Conservation (phyloP, 2,329 filamentous ascomycete species). For the Blumeriella jaapii region DNA sequence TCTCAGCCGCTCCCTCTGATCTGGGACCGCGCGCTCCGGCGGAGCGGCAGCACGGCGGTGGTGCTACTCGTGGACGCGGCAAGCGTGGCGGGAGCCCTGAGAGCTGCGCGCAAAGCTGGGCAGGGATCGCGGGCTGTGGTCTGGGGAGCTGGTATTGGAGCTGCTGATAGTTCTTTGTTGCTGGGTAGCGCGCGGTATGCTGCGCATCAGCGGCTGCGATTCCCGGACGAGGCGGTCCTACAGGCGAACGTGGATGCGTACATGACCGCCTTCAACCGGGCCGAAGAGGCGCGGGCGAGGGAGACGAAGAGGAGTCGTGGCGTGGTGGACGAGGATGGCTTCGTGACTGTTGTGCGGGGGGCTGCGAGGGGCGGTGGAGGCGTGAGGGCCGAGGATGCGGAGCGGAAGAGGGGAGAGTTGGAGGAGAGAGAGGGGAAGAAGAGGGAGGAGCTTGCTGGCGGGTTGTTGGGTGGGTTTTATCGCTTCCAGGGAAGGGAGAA, state of each 20-base stretch:
- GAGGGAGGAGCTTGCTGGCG: too few species aligned
- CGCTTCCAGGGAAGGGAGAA: constrained; percentile 72
- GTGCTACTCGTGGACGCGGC: constrained; percentile 74
- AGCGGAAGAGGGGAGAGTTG: constrained; percentile 46
- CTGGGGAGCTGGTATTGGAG: constrained; percentile 53
- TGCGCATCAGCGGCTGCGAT: constrained; percentile 58
- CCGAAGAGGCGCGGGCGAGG: constrained; percentile 51
- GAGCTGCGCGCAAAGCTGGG: constrained; percentile 51
- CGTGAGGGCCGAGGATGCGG: constrained; percentile 58
- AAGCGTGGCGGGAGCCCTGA: constrained; percentile 65
- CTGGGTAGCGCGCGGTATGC: constrained; percentile 41
- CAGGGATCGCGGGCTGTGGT: constrained; percentile 46
- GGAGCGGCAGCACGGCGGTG: constrained; percentile 68
- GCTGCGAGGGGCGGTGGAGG: constrained; percentile 64
- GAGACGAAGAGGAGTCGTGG: constrained; percentile 55
- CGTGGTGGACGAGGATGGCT: constrained; percentile 88
- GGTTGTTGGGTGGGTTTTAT: constrained; percentile 66
- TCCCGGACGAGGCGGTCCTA: constrained; percentile 55
- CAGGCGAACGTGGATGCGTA: constrained; percentile 71
- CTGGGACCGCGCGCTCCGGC: constrained; percentile 61
- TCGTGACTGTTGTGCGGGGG: constrained; percentile 80
- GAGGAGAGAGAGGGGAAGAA: constrained; percentile 53
- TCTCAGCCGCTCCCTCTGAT: constrained; percentile 54
- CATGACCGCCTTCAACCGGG: constrained; percentile 70
- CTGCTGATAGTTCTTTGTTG: constrained; percentile 42